Evolutionary conservation across 108 stramenopile species (phyloP), one percentile per base, ranked within the genome.

Genomic region (Chaetoceros tenuissimus): DNA sequence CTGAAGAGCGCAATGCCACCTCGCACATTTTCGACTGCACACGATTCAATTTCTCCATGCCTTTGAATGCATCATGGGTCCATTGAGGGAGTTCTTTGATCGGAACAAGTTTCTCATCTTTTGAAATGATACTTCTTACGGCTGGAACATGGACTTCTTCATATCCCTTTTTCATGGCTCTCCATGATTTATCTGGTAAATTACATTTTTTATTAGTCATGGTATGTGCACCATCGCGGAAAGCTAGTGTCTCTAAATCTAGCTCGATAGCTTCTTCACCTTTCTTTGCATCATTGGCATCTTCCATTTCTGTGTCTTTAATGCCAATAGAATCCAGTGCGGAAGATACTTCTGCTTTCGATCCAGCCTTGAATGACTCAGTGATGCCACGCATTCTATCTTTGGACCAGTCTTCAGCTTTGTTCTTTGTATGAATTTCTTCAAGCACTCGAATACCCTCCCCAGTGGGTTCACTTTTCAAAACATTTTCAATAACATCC

Each of bases 101-200:
- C 18, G 69, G 71, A 1, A 95, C 69, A 24, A 92, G 63, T 54
- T 71, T 72, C 67, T 98, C 97, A 21, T 71, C 90, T 8, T 62
- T 68, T 1, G 82, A 79, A 22, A 91, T 70, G 28, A 87, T 60
- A 60, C 89, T 83, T 50, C 85, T 51, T 1, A 91, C 73, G 5
- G 99, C 97, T 8, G 99, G 99, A 52, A 99, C 97, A 66, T 99
- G 99, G 1, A 99, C 96, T 84, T 99, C 99, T 73, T 98, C 96
- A 72, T 97, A 99, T 5, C 97, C 99, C 44, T 89, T 84, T 73
- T 94, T 94, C 79, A 85, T 84, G 23, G 84, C 92, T 29, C 94
- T 71, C 97, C 96, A 98, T 3, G 90, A 86, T 53, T 80, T 77
- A 44, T 92, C 89, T 22, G 96, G 97, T 23, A 99, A 69, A 44